Conservation (phyloP, 768 basidiomycete species). For the Pholiota conissans region DNA sequence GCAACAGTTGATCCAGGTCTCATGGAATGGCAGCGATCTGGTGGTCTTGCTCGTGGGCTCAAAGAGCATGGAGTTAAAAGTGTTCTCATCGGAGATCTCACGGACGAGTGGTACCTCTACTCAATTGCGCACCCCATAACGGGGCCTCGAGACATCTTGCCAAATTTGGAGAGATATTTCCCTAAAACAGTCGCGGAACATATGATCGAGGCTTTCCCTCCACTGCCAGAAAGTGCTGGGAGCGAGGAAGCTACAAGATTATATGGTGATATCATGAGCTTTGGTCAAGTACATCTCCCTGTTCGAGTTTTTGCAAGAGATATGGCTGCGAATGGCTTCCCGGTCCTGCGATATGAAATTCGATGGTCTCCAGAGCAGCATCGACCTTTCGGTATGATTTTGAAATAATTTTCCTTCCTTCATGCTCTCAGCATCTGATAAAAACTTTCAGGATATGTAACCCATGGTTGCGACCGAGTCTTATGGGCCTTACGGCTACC, state of each 20-base stretch:
- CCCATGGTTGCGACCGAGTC: constrained; percentile 64
- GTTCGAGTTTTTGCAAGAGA: constrained; percentile 63
- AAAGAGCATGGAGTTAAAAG: constrained; percentile 57
- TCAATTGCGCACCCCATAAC: constrained; percentile 65
- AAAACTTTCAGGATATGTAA: constrained; percentile 55
- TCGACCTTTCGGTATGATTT: constrained; percentile 57
- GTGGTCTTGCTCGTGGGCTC: constrained; percentile 55
- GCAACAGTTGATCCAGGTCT: constrained; percentile 51
- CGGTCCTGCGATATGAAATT: constrained; percentile 68
- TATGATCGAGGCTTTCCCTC: constrained; percentile 45
- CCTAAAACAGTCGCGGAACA: constrained; percentile 43
- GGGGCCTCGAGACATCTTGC: constrained; percentile 47
- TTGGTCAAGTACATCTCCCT: constrained; percentile 68
- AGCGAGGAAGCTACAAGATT: constrained; percentile 42
- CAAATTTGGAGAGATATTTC: constrained; percentile 65
- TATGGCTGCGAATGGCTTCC: constrained; percentile 53
- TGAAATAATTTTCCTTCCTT: no score
- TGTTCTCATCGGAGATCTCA: constrained; percentile 67
- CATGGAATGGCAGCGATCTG: constrained; percentile 69
- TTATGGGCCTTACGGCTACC: constrained; percentile 63
- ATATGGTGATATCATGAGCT: constrained; percentile 62
- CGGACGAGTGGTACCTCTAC: constrained; percentile 79
- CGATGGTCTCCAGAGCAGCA: constrained; percentile 66
- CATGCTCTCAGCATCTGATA: neutral
- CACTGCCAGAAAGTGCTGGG: constrained; percentile 38